Conservation (phyloP, 2,329 filamentous ascomycete species). For the Ceratocystis ficicola region DNA sequence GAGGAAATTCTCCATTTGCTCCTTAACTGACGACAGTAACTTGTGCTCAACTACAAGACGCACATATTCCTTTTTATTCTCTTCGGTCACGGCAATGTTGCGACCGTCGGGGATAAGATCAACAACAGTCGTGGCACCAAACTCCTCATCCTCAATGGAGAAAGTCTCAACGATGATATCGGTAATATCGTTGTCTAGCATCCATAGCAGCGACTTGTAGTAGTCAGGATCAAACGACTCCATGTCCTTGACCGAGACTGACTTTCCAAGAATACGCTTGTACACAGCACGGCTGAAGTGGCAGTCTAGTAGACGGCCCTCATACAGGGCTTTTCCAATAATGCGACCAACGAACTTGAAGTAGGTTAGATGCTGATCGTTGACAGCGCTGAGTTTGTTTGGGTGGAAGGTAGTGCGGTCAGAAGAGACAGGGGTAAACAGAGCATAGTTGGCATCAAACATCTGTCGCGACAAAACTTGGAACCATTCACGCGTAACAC, state of each 20-base stretch:
- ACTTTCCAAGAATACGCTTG: conserved; percentile 89
- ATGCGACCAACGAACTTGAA: conserved; percentile 99
- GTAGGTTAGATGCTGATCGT: conserved; percentile 90
- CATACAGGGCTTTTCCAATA: conserved; percentile 95
- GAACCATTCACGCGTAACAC: conserved; percentile 98
- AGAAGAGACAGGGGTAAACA: conserved; percentile 93
- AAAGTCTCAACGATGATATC: conserved; percentile 96
- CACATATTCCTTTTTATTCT: conserved; percentile 98
- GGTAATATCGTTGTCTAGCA: conserved; percentile 96
- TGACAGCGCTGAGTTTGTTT: conserved; percentile 85
- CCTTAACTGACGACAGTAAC: conserved; percentile 79
- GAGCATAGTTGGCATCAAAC: conserved; percentile 95
- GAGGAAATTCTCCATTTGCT: conserved; percentile 87
- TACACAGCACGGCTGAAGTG: conserved; percentile 98
- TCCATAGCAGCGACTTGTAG: conserved; percentile 97
- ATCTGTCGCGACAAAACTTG: conserved; percentile 93
- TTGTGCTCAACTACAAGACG: conserved; percentile 89
- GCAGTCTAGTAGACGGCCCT: conserved; percentile 88
- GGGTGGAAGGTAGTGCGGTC: conserved; percentile 98
- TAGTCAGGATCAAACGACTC: conserved; percentile 97
- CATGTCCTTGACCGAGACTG: conserved; percentile 97
- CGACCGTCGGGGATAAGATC: conserved; percentile 80
- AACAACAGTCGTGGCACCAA: conserved; percentile 76
- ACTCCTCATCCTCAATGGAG: conserved; percentile 84
- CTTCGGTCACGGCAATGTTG: conserved; percentile 86